Evolutionary conservation across 495 filamentous ascomycete species (phyloP).

Genomic region (Tuber calosporum): DNA sequence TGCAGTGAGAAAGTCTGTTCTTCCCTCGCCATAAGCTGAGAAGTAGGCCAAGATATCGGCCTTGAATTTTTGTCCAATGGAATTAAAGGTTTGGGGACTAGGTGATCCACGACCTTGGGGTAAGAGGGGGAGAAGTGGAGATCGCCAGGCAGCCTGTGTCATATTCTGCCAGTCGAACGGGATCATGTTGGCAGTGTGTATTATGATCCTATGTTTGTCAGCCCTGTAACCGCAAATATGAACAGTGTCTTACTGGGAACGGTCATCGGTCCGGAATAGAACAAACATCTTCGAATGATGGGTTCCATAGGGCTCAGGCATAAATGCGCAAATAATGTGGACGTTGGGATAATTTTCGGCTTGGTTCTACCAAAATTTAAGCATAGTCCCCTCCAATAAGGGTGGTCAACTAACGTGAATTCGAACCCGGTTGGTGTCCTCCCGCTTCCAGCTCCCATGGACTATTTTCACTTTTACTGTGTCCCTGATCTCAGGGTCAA

Average conservation of each 20-base stretch:
- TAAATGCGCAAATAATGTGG: constrained; percentile 63
- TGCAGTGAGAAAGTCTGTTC: constrained; percentile 51
- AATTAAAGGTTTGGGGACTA: constrained; percentile 44
- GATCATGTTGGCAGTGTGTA: constrained; percentile 90
- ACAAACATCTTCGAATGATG: constrained; percentile 87
- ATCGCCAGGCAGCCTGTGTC: constrained; percentile 77
- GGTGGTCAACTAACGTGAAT: constrained; percentile 52
- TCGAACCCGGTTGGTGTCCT: constrained; percentile 54
- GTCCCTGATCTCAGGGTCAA: constrained; percentile 62
- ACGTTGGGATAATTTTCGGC: constrained; percentile 59
- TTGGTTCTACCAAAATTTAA: constrained; percentile 47
- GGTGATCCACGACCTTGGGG: constrained; percentile 4
- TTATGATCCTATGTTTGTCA: constrained; percentile 52
- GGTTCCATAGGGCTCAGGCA: constrained; percentile 81
- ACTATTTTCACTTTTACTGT: constrained; percentile 66
- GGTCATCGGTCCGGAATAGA: constrained; percentile 66
- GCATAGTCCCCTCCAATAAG: neutral
- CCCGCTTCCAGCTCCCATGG: constrained; percentile 80
- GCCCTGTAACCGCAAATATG: neutral
- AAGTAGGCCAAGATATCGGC: constrained; percentile 68
- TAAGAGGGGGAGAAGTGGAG: constrained; percentile 58
- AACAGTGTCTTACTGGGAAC: constrained; percentile 53
- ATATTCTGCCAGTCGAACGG: constrained; percentile 77
- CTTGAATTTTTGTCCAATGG: constrained; percentile 64
- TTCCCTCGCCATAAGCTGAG: constrained; percentile 55